Base-by-base conservation (phyloP, 1,139 yeast genomes). In the Debaryomyces singareniensis region DNA sequence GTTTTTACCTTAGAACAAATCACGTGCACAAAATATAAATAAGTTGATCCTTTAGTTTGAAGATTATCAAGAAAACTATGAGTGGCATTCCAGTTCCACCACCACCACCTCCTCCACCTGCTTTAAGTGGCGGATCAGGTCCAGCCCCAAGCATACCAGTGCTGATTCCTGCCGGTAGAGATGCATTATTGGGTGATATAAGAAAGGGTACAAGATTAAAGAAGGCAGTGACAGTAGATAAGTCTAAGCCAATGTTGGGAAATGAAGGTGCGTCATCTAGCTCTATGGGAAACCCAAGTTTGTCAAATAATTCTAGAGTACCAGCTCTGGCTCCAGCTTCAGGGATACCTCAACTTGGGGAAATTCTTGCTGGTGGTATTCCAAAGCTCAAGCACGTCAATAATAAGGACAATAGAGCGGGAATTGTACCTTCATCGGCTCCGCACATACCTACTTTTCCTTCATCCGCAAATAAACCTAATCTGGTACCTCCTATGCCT, bases 151-250 rank as follows among this genome's bases (percentile, higher is more conserved):
- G 39, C 5, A 53, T 61, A 4, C 64, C 68, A 5, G 58, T 72
- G 2, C 38, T 53, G 5, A 44, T 55, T 36, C 51, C 64, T 16
- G 55, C 67, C 3, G 80, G 80, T 12, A 62, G 93, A 48, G 85
- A 82, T 47, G 96, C 96, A 1, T 64, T 89, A 29, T 64, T 89
- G 24, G 86, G 91, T 21, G 95, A 86, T 52, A 89, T 89, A 42
- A 73, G 89, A 43, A 82, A 84, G 45, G 97, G 96, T 13, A 63
- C 68, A 39, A 62, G 49, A 33, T 67, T 89, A 42, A 86, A 84
- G 54, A 85, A 86, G 44, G 82, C 95, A 2, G 61, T 56, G 22
- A 67, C 72, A 1, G 61, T 65, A 12, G 73, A 67, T 40, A 66
- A 65, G 40, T 64, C 71, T 9, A 58, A 55, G 29, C 73, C 73